Evolutionary conservation across 768 basidiomycete species (phyloP).

Genomic region (Calocybe indica): DNA sequence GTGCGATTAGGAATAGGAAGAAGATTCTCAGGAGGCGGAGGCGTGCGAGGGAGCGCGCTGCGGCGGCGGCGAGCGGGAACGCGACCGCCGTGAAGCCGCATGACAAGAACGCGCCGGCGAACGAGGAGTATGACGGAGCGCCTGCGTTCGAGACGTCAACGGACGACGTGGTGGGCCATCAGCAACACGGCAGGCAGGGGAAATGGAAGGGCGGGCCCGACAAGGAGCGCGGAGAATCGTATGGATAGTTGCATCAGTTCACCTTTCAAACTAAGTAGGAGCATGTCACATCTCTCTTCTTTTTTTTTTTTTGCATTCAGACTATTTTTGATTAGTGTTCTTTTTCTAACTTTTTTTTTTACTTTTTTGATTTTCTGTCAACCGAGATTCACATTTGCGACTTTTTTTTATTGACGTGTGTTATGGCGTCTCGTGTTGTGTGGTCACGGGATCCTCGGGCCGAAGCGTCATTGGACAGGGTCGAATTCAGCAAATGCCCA

Average conservation of each 20-base stretch:
- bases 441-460: too few species aligned
- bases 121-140: conserved; percentile 23
- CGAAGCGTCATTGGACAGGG: too few species aligned
- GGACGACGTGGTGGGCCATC: too few species aligned
- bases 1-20: conserved; percentile 66
- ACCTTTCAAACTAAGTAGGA: not conserved
- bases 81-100: conserved; percentile 16
- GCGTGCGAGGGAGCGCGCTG: conserved; percentile 68
- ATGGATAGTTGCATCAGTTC: not conserved
- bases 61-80: conserved; percentile 34
- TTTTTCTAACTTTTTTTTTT: too few species aligned
- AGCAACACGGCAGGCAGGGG: conserved; percentile 6
- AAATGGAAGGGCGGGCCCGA: conserved; percentile 15
- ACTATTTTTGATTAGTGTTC: too few species aligned
- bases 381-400: too few species aligned
- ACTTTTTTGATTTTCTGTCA: too few species aligned
- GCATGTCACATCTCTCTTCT: not conserved
- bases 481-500: too few species aligned
- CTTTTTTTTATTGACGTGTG: too few species aligned
- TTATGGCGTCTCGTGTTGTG: too few species aligned
- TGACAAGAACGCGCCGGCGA: conserved; percentile 10
- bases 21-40: conserved; percentile 68
- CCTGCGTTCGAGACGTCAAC: conserved; percentile 8
- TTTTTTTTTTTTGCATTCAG: too few species aligned
- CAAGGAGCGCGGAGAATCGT: conserved; percentile 11